These are phyloP conservation scores for Millerago galiae DNA, from an alignment of 805 yeast species.

Conservation along the genomic window DNA sequence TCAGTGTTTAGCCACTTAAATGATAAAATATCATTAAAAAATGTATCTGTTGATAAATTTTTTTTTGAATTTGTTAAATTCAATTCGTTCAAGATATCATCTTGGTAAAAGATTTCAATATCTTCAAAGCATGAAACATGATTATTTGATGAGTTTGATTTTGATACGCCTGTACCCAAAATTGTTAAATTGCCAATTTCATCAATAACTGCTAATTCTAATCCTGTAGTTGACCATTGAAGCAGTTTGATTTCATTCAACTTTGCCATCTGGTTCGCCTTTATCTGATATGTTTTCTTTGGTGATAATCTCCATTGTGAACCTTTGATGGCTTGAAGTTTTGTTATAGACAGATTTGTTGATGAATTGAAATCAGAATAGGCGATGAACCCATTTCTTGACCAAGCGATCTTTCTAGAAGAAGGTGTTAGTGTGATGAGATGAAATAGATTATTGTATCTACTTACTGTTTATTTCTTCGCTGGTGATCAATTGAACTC, in stretches of 20 bases:
- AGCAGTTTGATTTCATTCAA: slow-evolving; percentile 38
- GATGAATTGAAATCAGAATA: slow-evolving; percentile 40
- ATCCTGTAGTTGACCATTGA: slow-evolving; percentile 72
- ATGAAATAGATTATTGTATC: too few species aligned
- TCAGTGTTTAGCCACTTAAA: slow-evolving; percentile 73
- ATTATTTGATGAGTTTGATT: slow-evolving; percentile 26
- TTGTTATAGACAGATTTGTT: slow-evolving; percentile 28
- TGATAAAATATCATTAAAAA: slow-evolving; percentile 28
- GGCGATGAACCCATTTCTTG: slow-evolving; percentile 79
- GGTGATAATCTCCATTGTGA: slow-evolving; percentile 59
- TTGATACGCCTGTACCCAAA: slow-evolving; percentile 43
- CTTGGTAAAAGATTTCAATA: slow-evolving; percentile 29
- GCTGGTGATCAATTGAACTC: not conserved
- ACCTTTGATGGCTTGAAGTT: slow-evolving; percentile 62
- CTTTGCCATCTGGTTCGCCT: slow-evolving; percentile 20
- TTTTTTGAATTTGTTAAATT: not conserved
- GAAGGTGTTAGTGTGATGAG: not conserved
- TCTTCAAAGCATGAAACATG: slow-evolving; percentile 22
- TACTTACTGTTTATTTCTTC: slow-evolving; percentile 1
- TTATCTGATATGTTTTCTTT: slow-evolving; percentile 18
- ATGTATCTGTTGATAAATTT: slow-evolving; percentile 16
- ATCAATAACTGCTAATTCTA: slow-evolving; percentile 79
- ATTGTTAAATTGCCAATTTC: slow-evolving; percentile 59
- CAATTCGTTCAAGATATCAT: slow-evolving; percentile 20
- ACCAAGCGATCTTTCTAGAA: slow-evolving; percentile 43